Conservation (phyloP, 345 rosid species). For the Mangifera indica region DNA sequence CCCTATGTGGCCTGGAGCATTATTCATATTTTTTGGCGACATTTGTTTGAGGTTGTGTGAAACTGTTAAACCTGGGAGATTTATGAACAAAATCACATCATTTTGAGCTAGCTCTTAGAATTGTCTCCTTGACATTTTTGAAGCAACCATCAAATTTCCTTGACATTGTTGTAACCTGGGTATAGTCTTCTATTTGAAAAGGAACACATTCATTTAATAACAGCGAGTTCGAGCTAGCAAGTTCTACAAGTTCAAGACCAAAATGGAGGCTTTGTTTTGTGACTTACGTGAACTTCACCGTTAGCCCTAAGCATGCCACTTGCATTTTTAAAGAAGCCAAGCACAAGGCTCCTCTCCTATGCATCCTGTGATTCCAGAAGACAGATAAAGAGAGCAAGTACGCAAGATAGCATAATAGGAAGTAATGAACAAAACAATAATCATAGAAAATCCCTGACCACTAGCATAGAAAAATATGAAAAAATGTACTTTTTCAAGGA, state of each 20-base stretch:
- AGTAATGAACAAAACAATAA: conserved; percentile 1
- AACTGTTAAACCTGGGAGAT: neutral
- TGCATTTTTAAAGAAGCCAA: conserved; percentile 45
- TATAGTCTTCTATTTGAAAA: conserved; percentile 40
- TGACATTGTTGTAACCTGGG: conserved; percentile 46
- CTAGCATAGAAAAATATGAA: neutral
- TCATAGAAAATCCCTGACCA: neutral
- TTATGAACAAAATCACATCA: neutral
- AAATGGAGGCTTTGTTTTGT: conserved; percentile 50
- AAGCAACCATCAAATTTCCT: neutral
- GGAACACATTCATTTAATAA: conserved; percentile 21
- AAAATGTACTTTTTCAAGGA: neutral
- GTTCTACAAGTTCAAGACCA: too few species aligned
- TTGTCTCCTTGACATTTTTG: neutral
- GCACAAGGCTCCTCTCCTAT: conserved; percentile 40
- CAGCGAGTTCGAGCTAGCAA: conserved; percentile 40
- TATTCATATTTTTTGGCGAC: neutral
- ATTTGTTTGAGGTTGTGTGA: neutral
- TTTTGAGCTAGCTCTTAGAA: neutral
- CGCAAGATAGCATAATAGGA: neutral
- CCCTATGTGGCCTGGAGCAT: neutral
- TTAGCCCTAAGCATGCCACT: conserved; percentile 35
- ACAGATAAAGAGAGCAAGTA: neutral
- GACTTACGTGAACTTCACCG: conserved; percentile 60
- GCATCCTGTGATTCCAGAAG: conserved; percentile 39